phyloP scores from a whole-genome alignment of 257 asterid genomes.

The Henckelia pumila region DNA sequence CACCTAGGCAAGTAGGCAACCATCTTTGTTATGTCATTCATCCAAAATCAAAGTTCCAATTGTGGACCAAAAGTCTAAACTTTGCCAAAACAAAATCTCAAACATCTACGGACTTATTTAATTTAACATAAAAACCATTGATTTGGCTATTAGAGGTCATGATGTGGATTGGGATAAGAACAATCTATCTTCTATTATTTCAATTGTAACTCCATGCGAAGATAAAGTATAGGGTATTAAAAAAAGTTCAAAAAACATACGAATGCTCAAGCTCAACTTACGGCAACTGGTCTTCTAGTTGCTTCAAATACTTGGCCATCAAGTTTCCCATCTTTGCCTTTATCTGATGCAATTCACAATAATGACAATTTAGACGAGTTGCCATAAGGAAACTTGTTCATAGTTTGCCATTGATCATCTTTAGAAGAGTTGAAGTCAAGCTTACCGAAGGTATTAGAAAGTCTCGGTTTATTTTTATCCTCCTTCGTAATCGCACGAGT shows the following conservation, averaged over 20 bases:
- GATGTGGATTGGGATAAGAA: not conserved
- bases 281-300: slow-evolving; percentile 57
- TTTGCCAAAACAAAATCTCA: no score
- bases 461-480: slow-evolving; percentile 26
- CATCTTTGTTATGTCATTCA: no score
- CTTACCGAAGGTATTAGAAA: not conserved
- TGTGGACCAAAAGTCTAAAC: no score
- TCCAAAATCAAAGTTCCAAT: no score
- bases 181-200: slow-evolving; percentile 11
- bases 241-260: slow-evolving; percentile 29
- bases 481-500: slow-evolving; percentile 7
- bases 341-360: not conserved
- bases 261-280: slow-evolving; percentile 54
- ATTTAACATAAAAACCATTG: no score
- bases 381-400: slow-evolving; percentile 18
- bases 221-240: not conserved
- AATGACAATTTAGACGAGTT: slow-evolving; percentile 24
- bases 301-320: slow-evolving; percentile 50
- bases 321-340: slow-evolving; percentile 28
- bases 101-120: no score
- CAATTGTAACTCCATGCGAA: slow-evolving; percentile 5
- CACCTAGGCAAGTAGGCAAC: no score
- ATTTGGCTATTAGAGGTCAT: slow-evolving; percentile 3
- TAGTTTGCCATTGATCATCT: slow-evolving; percentile 27
- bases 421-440: slow-evolving; percentile 24